Evolutionary conservation across 169 alveolate genomes (phyloP).

Genomic region (Eimeria sp.): DNA sequence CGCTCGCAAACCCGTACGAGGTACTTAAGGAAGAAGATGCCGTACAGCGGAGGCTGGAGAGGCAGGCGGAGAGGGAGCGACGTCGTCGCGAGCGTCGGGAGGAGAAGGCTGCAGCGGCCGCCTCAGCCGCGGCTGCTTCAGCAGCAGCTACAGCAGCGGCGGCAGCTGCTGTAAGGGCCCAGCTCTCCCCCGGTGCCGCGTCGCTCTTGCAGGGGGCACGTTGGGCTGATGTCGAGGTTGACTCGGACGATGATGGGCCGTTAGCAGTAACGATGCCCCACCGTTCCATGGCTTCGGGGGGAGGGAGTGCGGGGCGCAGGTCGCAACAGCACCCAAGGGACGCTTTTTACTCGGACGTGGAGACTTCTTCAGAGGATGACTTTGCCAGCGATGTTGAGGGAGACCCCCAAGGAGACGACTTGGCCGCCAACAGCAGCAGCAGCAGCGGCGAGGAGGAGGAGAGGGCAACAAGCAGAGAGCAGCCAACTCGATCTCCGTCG

Average conservation of each 20-base stretch:
- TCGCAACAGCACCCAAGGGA: constrained; percentile 62
- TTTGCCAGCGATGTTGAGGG: constrained; percentile 46
- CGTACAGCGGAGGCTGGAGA: constrained; percentile 55
- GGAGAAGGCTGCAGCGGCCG: constrained; percentile 56
- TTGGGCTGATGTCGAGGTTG: constrained; percentile 73
- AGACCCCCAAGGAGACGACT: constrained; percentile 15
- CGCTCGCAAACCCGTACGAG: constrained; percentile 74
- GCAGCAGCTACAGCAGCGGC: constrained; percentile 71
- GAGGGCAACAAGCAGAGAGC: constrained; percentile 31
- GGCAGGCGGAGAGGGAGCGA: constrained; percentile 61
- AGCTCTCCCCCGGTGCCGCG: constrained; percentile 58
- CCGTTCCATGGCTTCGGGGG: constrained; percentile 5
- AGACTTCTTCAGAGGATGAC: constrained; percentile 55
- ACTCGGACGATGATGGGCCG: constrained; percentile 61
- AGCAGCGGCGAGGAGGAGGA: constrained; percentile 47
- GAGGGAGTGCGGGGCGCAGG: constrained; percentile 24
- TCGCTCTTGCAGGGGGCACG: constrained; percentile 67
- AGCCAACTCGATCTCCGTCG: constrained; percentile 19
- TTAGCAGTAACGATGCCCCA: background rate
- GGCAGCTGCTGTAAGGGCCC: constrained; percentile 58
- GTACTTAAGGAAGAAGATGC: constrained; percentile 71
- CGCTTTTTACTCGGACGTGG: constrained; percentile 67
- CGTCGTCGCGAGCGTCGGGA: constrained; percentile 55
- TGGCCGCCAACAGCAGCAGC: constrained; percentile 64
- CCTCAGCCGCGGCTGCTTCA: constrained; percentile 47